Base-by-base conservation (phyloP, 139 green algal genomes). In the Chlorella sp. region DNA sequence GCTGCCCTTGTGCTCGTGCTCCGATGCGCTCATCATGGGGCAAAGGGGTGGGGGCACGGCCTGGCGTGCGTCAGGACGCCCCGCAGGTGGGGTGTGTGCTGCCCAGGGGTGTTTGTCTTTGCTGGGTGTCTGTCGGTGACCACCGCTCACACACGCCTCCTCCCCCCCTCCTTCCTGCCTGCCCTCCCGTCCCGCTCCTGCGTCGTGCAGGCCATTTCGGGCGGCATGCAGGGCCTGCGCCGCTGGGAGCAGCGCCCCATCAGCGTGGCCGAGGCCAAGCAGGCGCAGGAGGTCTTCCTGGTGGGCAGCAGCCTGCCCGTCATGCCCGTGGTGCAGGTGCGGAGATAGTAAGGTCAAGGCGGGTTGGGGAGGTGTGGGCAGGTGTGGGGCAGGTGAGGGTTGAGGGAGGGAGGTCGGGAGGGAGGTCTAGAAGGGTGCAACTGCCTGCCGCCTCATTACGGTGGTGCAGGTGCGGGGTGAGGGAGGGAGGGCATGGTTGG, bases 241-340 rank as follows among this genome's bases (percentile, higher is more conserved):
- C 88, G 69, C 5, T 60, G 95, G 24, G 48, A 89, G 64, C 90
- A 92, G 87, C 89, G 92, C 32, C 77, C 78, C 34, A 86, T 96
- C 73, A 93, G 61, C 34, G 40, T 94, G 48, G 88, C 86, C 1
- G 92, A 96, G 90, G 93, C 91, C 0, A 92, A 93, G 80, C 30
- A 14, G 15, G 90, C 91, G n/a, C 60, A 40, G 32, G 94, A 96
- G 91, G 91, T 94, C 18, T 93, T 96, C 39, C 34, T 95, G 60
- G 76, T 90, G 22, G 89, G 89, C 53, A 94, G 81, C 90, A 90
- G 34, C 42, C 83, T 88, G 78, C 87, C 86, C 39, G 85, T 95
- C 22, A 91, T 93, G 91, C 85, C 90, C 0, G 88, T 96, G 32
- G 81, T 91, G 60, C 22, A 73, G 66, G 85, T 89, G 85, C 14